Conservation (phyloP, 2,329 filamentous ascomycete species). For the Pleomassaria siparia region DNA sequence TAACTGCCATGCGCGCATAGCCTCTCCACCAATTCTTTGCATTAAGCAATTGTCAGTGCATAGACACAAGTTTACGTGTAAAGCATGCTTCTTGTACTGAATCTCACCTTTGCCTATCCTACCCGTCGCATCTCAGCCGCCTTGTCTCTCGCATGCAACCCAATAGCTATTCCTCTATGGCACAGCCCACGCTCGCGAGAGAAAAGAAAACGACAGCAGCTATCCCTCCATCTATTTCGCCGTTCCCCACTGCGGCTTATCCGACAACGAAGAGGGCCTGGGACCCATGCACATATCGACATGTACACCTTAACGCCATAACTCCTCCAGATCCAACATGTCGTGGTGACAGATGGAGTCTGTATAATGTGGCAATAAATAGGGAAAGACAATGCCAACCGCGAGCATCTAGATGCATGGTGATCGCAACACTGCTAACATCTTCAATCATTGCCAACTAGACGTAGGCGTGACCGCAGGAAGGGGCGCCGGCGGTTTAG, state of each 20-base stretch:
- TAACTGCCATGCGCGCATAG: no score
- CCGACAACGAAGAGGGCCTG: background rate
- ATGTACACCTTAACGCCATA: background rate
- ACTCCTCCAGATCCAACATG: no score
- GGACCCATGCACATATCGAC: background rate
- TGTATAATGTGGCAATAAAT: background rate
- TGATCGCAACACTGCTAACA: background rate
- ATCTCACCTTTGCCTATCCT: no score
- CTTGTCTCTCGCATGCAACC: background rate
- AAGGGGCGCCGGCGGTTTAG: slow-evolving; percentile 1
- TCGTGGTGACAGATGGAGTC: no score
- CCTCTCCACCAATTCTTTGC: no score
- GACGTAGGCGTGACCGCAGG: background rate
- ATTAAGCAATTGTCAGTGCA: no score
- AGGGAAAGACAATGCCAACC: background rate
- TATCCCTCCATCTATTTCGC: slow-evolving; percentile 5
- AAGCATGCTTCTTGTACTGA: no score
- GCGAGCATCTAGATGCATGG: background rate
- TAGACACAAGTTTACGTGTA: no score
- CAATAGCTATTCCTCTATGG: background rate
- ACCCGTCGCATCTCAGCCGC: background rate
- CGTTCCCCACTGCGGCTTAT: background rate
- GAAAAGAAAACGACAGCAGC: slow-evolving; percentile 7
- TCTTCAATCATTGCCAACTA: slow-evolving; percentile 1
- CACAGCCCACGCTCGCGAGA: background rate